These are phyloP conservation scores for Tylopilus sp. DNA, from an alignment of 768 basidiomycete genomes.

Conservation along the genomic window DNA sequence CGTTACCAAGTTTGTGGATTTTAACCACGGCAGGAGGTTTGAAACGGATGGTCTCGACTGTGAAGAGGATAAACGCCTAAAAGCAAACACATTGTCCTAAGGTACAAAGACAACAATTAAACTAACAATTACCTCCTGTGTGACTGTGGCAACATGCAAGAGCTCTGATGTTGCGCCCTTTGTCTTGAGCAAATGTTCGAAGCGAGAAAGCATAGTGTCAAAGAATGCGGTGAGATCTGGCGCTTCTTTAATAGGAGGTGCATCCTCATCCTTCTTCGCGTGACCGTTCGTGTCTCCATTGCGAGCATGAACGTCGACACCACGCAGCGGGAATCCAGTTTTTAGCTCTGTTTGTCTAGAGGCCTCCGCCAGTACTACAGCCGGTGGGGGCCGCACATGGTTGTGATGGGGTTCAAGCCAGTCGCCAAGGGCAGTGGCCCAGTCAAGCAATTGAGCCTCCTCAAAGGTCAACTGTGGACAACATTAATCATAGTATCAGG, in stretches of 20 bases:
- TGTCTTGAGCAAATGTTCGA: slow-evolving; percentile 41
- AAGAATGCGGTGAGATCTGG: slow-evolving; percentile 57
- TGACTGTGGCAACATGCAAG: slow-evolving; percentile 70
- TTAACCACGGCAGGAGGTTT: slow-evolving; percentile 67
- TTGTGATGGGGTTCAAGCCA: slow-evolving; percentile 81
- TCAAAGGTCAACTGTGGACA: slow-evolving; percentile 58
- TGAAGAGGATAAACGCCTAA: slow-evolving; percentile 71
- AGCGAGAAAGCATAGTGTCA: slow-evolving; percentile 53
- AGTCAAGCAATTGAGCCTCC: slow-evolving; percentile 57
- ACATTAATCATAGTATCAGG: slow-evolving; percentile 5
- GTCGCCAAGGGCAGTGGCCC: slow-evolving; percentile 56
- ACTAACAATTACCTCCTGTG: slow-evolving; percentile 58
- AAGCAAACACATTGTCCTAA: slow-evolving; percentile 1
- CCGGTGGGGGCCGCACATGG: slow-evolving; percentile 65
- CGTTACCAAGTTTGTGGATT: slow-evolving; percentile 67
- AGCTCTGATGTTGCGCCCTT: slow-evolving; percentile 46
- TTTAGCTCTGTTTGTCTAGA: slow-evolving; percentile 69
- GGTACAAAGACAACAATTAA: not conserved
- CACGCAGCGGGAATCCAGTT: slow-evolving; percentile 64
- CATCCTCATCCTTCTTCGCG: slow-evolving; percentile 68
- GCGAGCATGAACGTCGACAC: slow-evolving; percentile 44
- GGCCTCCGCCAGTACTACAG: slow-evolving; percentile 70
- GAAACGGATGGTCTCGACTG: slow-evolving; percentile 70
- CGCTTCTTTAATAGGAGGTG: slow-evolving; percentile 60
- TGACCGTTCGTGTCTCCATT: slow-evolving; percentile 38